These are phyloP conservation scores for Aegilops sharonensis DNA, from an alignment of 176 grass and related monocot species.

Conservation along the genomic window DNA sequence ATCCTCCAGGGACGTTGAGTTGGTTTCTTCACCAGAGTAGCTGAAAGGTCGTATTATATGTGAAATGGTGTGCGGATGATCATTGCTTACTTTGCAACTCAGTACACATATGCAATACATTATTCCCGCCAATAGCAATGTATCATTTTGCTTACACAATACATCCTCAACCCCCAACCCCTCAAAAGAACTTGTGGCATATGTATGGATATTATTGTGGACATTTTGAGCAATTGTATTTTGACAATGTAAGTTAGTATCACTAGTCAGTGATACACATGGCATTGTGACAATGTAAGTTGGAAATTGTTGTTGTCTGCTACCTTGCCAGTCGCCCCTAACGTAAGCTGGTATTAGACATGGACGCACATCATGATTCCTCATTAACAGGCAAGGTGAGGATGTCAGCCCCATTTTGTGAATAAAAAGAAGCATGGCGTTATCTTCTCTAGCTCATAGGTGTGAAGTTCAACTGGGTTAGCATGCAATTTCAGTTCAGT, in stretches of 20 bases:
- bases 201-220: conserved; percentile 20
- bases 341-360: neutral
- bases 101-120: conserved; percentile 18
- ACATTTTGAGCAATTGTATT: conserved; percentile 26
- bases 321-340: neutral
- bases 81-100: conserved; percentile 32
- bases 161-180: neutral
- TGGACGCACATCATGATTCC: neutral
- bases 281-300: neutral
- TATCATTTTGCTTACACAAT: neutral
- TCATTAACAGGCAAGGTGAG: neutral
- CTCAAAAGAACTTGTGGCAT: conserved; percentile 3
- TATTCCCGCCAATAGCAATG: neutral
- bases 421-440: neutral
- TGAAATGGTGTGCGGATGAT: conserved; percentile 37
- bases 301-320: neutral
- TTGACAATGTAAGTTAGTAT: conserved; percentile 25
- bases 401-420: neutral
- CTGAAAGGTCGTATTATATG: conserved; percentile 11
- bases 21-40: conserved; percentile 68
- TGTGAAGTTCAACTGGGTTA: neutral
- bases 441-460: neutral
- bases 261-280: conserved; percentile 12
- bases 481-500: neutral
- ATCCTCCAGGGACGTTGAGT: conserved; percentile 60